A percentile compares a stretch with the other conserved stretches of the same genome.
phyloP scores from a whole-genome alignment of 2,329 filamentous ascomycete genomes.

The Thielaviopsis populi region DNA sequence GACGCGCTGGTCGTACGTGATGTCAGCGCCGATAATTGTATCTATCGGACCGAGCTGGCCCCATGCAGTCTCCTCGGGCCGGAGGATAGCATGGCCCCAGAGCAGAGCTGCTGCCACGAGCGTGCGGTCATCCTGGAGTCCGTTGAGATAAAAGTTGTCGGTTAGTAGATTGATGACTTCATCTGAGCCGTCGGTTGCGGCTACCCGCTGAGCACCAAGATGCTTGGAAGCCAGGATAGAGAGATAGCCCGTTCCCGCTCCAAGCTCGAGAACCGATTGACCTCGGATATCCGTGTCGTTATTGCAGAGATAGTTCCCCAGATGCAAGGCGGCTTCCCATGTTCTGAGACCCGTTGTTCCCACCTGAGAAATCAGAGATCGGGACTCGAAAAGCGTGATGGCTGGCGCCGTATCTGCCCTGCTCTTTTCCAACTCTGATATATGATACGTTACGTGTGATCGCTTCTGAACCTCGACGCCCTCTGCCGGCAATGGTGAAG shows the following conservation, averaged over 20 bases:
- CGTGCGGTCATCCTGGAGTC: slow-evolving; percentile 34
- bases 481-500: slow-evolving; percentile 48
- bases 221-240: slow-evolving; percentile 59
- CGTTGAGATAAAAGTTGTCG: slow-evolving; percentile 55
- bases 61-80: slow-evolving; percentile 25
- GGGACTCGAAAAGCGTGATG: slow-evolving; percentile 55
- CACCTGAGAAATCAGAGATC: slow-evolving; percentile 50
- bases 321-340: slow-evolving; percentile 65
- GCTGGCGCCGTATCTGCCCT: background rate
- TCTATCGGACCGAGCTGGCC: slow-evolving; percentile 29
- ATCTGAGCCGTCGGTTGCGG: slow-evolving; percentile 61
- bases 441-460: slow-evolving; percentile 57
- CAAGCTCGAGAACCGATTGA: slow-evolving; percentile 54
- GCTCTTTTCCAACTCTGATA: slow-evolving; percentile 24
- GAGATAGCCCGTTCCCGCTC: slow-evolving; percentile 61
- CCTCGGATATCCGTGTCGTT: slow-evolving; percentile 31
- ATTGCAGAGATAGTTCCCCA: slow-evolving; percentile 52
- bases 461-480: slow-evolving; percentile 52
- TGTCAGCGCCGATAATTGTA: slow-evolving; percentile 58
- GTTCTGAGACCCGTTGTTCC: slow-evolving; percentile 66
- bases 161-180: slow-evolving; percentile 53
- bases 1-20: slow-evolving; percentile 56
- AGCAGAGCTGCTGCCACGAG: slow-evolving; percentile 26
- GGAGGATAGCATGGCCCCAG: slow-evolving; percentile 50
- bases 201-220: slow-evolving; percentile 42